Percentiles rank a stretch among this genome's conserved stretches.
phyloP scores from a whole-genome alignment of 768 basidiomycete genomes.

The Scleroderma bovista region DNA sequence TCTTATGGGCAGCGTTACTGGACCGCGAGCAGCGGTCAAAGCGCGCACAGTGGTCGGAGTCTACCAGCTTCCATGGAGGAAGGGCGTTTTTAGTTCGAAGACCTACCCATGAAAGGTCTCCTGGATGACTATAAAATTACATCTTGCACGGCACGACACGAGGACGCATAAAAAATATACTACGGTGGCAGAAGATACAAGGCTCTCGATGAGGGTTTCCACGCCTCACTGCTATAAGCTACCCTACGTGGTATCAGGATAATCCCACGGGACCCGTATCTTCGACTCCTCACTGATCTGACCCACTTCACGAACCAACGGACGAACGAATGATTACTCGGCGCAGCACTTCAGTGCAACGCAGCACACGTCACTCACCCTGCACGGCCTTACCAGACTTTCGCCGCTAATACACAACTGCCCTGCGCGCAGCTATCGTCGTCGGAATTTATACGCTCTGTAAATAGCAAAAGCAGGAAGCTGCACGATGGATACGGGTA shows the following conservation, averaged over 20 bases:
- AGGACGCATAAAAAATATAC: not conserved
- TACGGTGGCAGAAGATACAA: not conserved
- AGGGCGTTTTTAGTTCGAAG: not conserved
- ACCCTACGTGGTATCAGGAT: not conserved
- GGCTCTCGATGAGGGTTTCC: no score
- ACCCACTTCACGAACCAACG: not conserved
- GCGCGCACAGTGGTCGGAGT: not conserved
- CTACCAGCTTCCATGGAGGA: constrained; percentile 4
- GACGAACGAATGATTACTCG: not conserved
- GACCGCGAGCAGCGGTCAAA: constrained; percentile 10
- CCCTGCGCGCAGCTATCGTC: not conserved
- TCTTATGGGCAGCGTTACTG: constrained; percentile 11
- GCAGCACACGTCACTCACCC: not conserved
- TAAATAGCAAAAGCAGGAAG: not conserved
- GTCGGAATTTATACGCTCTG: not conserved
- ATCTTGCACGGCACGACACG: not conserved
- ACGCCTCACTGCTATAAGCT: not conserved
- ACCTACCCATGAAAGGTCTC: not conserved
- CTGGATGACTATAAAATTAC: no score
- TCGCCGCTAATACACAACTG: no score
- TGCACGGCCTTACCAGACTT: no score
- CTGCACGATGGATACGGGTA: not conserved
- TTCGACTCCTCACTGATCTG: not conserved
- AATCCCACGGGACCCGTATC: not conserved
- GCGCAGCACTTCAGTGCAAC: not conserved